phyloP scores from a whole-genome alignment of 1,284 basidiomycete genomes.

The Xerocomus amazonicus region DNA sequence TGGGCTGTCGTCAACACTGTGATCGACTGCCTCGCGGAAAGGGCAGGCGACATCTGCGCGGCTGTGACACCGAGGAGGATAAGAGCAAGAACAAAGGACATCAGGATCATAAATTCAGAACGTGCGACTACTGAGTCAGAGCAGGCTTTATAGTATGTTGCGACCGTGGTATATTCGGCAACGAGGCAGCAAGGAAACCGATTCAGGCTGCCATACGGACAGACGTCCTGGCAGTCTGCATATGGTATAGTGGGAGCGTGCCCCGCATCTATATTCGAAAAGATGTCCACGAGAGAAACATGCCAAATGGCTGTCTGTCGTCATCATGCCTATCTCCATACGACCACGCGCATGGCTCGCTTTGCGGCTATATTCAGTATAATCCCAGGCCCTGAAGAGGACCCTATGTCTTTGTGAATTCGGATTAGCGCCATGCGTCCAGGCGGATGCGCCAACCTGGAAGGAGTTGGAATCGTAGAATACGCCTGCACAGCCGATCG shows the following conservation, averaged over 20 bases:
- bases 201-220: not conserved
- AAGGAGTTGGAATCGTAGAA: too few species aligned
- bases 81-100: constrained; percentile 18
- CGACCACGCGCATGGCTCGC: too few species aligned
- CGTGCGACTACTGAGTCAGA: not conserved
- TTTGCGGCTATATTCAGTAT: too few species aligned
- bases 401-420: too few species aligned
- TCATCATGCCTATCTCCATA: too few species aligned
- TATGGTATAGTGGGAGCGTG: not conserved
- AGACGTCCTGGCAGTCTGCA: not conserved
- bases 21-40: constrained; percentile 35
- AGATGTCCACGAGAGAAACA: too few species aligned
- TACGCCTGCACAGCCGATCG: too few species aligned
- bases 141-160: not conserved
- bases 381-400: too few species aligned
- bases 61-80: constrained; percentile 14
- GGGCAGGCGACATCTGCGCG: constrained; percentile 26
- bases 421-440: too few species aligned
- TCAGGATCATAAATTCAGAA: constrained; percentile 4
- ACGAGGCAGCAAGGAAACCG: not conserved
- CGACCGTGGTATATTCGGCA: constrained; percentile 7
- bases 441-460: too few species aligned
- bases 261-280: too few species aligned
- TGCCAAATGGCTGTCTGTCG: too few species aligned
- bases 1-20: constrained; percentile 40